Conservation (phyloP, 2,329 filamentous ascomycete genomes). For the Penicillium polonicum region DNA sequence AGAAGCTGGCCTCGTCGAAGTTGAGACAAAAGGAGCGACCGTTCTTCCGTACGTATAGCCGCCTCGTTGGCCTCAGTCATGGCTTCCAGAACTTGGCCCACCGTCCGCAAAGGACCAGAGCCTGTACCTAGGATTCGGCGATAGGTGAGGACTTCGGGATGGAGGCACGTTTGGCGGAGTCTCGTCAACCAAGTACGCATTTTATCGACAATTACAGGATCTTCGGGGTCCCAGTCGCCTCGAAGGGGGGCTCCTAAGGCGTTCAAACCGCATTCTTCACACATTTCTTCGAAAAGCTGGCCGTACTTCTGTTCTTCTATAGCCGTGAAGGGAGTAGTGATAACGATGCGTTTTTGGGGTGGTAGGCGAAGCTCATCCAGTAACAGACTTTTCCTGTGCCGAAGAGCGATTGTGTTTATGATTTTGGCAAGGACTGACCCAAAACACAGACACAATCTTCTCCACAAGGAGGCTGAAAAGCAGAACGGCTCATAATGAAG, state of each 20-base stretch:
- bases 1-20: conserved; percentile 73
- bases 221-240: conserved; percentile 65
- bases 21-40: conserved; percentile 61
- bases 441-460: conserved; percentile 60
- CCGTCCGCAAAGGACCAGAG: conserved; percentile 70
- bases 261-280: conserved; percentile 65
- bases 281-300: conserved; percentile 73
- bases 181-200: conserved; percentile 80
- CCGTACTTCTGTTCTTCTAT: conserved; percentile 90
- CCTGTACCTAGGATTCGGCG: conserved; percentile 62
- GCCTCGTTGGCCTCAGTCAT: conserved; percentile 87
- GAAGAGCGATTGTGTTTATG: conserved; percentile 70
- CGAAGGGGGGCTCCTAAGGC: conserved; percentile 60
- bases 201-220: conserved; percentile 56
- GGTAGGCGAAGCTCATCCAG: conserved; percentile 77
- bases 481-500: conserved; percentile 76
- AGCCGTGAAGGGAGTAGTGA: conserved; percentile 84
- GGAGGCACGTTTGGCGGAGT: conserved; percentile 78
- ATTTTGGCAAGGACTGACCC: conserved; percentile 65
- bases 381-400: conserved; percentile 82
- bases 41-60: conserved; percentile 65
- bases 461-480: conserved; percentile 64
- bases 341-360: conserved; percentile 78
- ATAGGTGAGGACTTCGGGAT: conserved; percentile 76
- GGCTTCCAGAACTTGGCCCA: conserved; percentile 79